Evolutionary conservation across 225 moss, liverwort and hornwort species (phyloP), one percentile per base, ranked within the genome.

Genomic region (Lunularia cruciata): DNA sequence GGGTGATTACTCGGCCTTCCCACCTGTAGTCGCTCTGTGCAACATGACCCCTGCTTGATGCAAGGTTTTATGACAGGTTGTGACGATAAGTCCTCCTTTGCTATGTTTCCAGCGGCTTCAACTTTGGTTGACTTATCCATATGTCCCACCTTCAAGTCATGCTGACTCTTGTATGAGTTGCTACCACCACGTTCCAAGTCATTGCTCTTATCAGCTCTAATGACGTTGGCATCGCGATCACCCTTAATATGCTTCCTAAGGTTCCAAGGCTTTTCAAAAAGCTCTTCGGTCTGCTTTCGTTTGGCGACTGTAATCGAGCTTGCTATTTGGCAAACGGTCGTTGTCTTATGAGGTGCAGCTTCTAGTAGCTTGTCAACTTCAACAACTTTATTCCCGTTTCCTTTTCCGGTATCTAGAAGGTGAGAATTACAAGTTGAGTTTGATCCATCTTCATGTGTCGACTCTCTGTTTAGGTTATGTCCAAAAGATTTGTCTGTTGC

Each of bases 201-300:
- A 4, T 6, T 37, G 26, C 20, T 67, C 49, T 23, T 23, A 18
- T 67, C 52, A 16, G 6, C n/a, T 8, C 28, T 47, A 10, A 13
- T 12, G 8, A 35, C 13, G 47, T 28, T 18, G 0, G n/a, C 52
- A 30, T 49, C 23, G 23, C n/a, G 39, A 16, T 69, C 65, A 31
- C 30, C 55, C 46, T 36, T 19, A 2, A 65, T 8, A 54, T 55
- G 73, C 67, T 74, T 71, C 38, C 38, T 70, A 38, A 76, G 54
- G 71, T 62, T 77, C 74, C 77, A 74, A 27, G 77, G 73, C 53
- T 77, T 74, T 47, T 77, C 77, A 37, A 73, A 60, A 8, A 62
- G 38, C 67, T 71, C 77, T 14, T 69, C 47, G 3, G 13, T 33
- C 70, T 51, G 66, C 57, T 69, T 58, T 76, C 69, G 47, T 64